Conservation (phyloP, 768 basidiomycete genomes). For the Brasilioporus rufonigricans region DNA sequence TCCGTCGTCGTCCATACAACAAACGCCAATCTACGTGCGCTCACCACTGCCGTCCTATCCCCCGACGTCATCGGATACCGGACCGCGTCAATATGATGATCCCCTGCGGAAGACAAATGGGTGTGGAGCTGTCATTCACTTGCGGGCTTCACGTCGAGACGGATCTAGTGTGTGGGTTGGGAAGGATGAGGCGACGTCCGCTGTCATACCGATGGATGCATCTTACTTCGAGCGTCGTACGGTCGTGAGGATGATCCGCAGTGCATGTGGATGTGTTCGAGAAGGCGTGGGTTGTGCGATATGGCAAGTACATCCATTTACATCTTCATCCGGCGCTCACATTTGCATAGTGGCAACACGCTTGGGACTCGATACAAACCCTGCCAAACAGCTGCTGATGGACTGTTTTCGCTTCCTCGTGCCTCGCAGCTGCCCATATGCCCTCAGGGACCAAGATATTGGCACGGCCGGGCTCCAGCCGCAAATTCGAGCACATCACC, state of each 20-base stretch:
- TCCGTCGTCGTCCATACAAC: slow-evolving; percentile 6
- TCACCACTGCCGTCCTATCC: slow-evolving; percentile 38
- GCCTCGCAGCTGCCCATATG: slow-evolving; percentile 24
- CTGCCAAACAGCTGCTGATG: slow-evolving; percentile 54
- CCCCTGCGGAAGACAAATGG: slow-evolving; percentile 42
- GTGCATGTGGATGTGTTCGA: slow-evolving; percentile 62
- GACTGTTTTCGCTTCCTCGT: slow-evolving; percentile 33
- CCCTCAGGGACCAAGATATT: slow-evolving; percentile 44
- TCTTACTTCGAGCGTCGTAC: slow-evolving; percentile 54
- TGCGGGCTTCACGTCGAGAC: slow-evolving; percentile 50
- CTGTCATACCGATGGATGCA: slow-evolving; percentile 55
- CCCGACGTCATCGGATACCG: slow-evolving; percentile 22
- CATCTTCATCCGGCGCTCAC: slow-evolving; percentile 10
- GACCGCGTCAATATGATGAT: slow-evolving; percentile 4
- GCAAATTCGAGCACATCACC: slow-evolving; percentile 16
- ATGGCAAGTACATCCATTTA: slow-evolving; percentile 38
- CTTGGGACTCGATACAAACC: slow-evolving; percentile 62
- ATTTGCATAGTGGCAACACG: slow-evolving; percentile 54
- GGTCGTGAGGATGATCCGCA: slow-evolving; percentile 49
- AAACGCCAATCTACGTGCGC: slow-evolving; percentile 27
- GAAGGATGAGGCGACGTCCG: slow-evolving; percentile 46
- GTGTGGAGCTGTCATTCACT: slow-evolving; percentile 62
- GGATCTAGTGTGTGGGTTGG: slow-evolving; percentile 59
- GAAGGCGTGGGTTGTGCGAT: slow-evolving; percentile 67
- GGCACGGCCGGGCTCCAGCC: slow-evolving; percentile 31